Percentiles rank a stretch among this genome's conserved stretches.
These are phyloP conservation scores for Hymenotorrendiella dingleyae DNA, from an alignment of 2,329 filamentous ascomycete genomes.

Conservation along the genomic window DNA sequence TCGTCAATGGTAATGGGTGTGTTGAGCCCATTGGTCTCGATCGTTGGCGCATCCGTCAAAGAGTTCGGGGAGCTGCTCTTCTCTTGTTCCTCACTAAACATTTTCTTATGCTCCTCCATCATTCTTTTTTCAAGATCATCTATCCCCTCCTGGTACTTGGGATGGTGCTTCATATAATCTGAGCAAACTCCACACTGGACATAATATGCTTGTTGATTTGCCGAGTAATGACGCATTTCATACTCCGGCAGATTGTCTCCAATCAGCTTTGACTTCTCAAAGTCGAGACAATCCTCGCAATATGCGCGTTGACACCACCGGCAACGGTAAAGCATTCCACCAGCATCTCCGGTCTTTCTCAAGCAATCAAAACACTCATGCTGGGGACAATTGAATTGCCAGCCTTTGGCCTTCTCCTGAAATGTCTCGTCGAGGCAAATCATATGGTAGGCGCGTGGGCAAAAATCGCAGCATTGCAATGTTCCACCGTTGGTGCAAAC, in stretches of 20 bases:
- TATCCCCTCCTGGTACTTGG: constrained; percentile 26
- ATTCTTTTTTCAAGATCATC: constrained; percentile 26
- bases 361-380: constrained; percentile 49
- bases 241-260: constrained; percentile 47
- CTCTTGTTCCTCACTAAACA: constrained; percentile 10
- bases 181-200: constrained; percentile 44
- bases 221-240: constrained; percentile 41
- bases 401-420: constrained; percentile 37
- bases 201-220: constrained; percentile 42
- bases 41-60: constrained; percentile 31
- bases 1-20: constrained; percentile 18
- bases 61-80: constrained; percentile 14
- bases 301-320: constrained; percentile 49
- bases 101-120: constrained; percentile 16
- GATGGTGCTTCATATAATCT: constrained; percentile 30
- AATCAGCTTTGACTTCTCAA: constrained; percentile 42
- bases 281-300: constrained; percentile 55
- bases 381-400: constrained; percentile 48
- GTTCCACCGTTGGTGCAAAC: constrained; percentile 44
- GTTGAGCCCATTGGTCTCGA: constrained; percentile 26
- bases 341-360: constrained; percentile 41
- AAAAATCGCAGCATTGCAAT: constrained; percentile 42
- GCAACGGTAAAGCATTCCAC: constrained; percentile 42
- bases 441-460: constrained; percentile 49
- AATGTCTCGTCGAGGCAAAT: constrained; percentile 40